Conservation (phyloP, 2,329 filamentous ascomycete species). For the Pseudocercospora crystallina region DNA sequence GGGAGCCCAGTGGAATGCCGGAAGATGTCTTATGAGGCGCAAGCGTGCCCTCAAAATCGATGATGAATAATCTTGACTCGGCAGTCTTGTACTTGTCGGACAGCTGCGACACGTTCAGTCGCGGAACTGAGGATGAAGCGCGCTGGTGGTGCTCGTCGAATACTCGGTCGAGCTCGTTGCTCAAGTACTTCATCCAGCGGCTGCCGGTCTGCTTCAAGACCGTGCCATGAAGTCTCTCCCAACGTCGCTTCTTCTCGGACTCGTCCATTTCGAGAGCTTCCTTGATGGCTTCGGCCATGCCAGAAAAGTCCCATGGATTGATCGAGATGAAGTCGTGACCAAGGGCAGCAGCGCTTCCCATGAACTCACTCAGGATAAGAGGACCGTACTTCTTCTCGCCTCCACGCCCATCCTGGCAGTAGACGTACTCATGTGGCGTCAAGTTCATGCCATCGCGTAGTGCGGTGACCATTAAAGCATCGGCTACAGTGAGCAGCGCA, state of each 20-base stretch:
- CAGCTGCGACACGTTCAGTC: slow-evolving; percentile 69
- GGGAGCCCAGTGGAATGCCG: slow-evolving; percentile 81
- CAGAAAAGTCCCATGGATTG: slow-evolving; percentile 91
- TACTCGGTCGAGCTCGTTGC: slow-evolving; percentile 67
- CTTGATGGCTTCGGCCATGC: slow-evolving; percentile 78
- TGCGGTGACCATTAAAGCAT: slow-evolving; percentile 90
- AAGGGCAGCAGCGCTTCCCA: slow-evolving; percentile 85
- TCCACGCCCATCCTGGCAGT: slow-evolving; percentile 81
- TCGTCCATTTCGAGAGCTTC: slow-evolving; percentile 76
- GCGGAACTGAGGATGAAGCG: slow-evolving; percentile 81
- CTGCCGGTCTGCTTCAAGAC: slow-evolving; percentile 80
- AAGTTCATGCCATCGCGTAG: slow-evolving; percentile 97
- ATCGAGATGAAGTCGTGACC: slow-evolving; percentile 76
- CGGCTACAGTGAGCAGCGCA: slow-evolving; percentile 84
- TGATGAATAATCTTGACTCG: slow-evolving; percentile 73
- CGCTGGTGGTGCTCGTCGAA: slow-evolving; percentile 83
- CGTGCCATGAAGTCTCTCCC: slow-evolving; percentile 69
- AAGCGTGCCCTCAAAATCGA: slow-evolving; percentile 92
- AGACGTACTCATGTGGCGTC: slow-evolving; percentile 89
- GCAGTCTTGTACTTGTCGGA: slow-evolving; percentile 65
- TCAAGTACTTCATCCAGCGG: slow-evolving; percentile 80
- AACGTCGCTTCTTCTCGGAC: slow-evolving; percentile 71
- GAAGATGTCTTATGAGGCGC: slow-evolving; percentile 82
- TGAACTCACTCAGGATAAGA: slow-evolving; percentile 91
- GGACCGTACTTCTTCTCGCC: slow-evolving; percentile 82